Evolutionary conservation across 768 basidiomycete species (phyloP), one percentile per base, ranked within the genome.

Genomic region (Hygrophoropsis aurantiaca): DNA sequence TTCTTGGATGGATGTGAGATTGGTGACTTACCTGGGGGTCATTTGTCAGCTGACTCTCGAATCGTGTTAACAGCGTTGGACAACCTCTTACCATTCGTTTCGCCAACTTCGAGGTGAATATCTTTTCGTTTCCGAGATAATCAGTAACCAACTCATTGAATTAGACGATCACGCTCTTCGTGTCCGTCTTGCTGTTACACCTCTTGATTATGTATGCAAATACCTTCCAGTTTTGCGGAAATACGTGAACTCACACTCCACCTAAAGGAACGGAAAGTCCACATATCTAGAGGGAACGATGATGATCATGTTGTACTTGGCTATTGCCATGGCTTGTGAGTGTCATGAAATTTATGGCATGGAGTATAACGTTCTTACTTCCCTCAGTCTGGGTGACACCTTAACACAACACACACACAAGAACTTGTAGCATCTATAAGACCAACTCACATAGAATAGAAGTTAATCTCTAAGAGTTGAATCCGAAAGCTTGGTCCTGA

Each of bases 281-380:
- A 94, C 94, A 59, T 94, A 91, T 60, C 88, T 95, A 85, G 93
- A 94, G 69, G 94, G 94, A 26, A 62, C 91, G 35, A 87, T 94
- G 89, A 68, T 44, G 34, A 61, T 51, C 37, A 56, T 46, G 40
- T 56, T 70, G 10, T 71, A 71, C 54, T 50, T 69, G n/a, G 67
- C 74, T 39, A 72, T 70, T 51, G 68, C 63, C 27, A 53, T 71
- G 39, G 67, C 70, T 30, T 70, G 51, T 65, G 71, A 74, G 78
- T 39, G 16, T 45, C 23, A 5, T 25, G 16, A 20, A 18, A 24
- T 18, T 27, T 5, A 15, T 46, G 10, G 11, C n/a, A 19, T 11
- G 7, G 6, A 24, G n/a, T n/a, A n/a, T n/a, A n/a, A n/a, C n/a
- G n/a, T n/a, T n/a, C n/a, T n/a, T n/a, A n/a, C n/a, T n/a, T n/a